phyloP scores from a whole-genome alignment of 768 basidiomycete genomes.

The Chiua virens region DNA sequence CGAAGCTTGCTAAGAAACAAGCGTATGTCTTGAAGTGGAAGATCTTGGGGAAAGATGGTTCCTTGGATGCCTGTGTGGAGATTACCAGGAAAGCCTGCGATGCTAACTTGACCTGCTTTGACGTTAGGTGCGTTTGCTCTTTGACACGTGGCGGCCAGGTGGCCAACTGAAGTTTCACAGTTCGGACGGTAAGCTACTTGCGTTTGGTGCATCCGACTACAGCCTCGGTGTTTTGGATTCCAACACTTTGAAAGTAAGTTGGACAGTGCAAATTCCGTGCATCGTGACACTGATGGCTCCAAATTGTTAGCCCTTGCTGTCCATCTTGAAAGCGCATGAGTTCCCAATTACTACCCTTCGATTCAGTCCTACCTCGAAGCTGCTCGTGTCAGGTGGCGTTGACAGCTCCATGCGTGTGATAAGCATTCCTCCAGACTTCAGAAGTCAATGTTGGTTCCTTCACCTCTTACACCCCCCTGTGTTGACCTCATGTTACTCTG shows the following conservation, averaged over 20 bases:
- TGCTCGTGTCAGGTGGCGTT: slow-evolving; percentile 87
- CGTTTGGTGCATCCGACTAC: slow-evolving; percentile 85
- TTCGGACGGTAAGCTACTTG: slow-evolving; percentile 76
- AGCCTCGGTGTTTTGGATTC: slow-evolving; percentile 85
- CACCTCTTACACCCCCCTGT: slow-evolving; percentile 23
- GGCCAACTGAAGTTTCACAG: slow-evolving; percentile 40
- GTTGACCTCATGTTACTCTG: slow-evolving; percentile 25
- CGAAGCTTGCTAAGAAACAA: slow-evolving; percentile 54
- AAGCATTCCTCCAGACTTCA: slow-evolving; percentile 59
- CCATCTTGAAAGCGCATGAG: slow-evolving; percentile 92
- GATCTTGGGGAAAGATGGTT: slow-evolving; percentile 56
- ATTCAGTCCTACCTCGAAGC: slow-evolving; percentile 80
- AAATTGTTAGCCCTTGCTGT: slow-evolving; percentile 68
- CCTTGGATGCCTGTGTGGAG: slow-evolving; percentile 54
- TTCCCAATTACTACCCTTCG: slow-evolving; percentile 88
- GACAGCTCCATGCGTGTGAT: slow-evolving; percentile 86
- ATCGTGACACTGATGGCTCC: not conserved
- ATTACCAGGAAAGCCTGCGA: slow-evolving; percentile 73
- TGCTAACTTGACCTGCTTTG: slow-evolving; percentile 83
- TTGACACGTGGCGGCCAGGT: slow-evolving; percentile 1
- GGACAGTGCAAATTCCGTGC: not conserved
- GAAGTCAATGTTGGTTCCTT: slow-evolving; percentile 50
- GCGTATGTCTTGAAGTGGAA: slow-evolving; percentile 77
- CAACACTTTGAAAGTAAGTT: slow-evolving; percentile 67
- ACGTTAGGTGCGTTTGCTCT: slow-evolving; percentile 63